These are phyloP conservation scores for Aegle marmelos DNA, from an alignment of 345 rosid genomes.

Conservation along the genomic window DNA sequence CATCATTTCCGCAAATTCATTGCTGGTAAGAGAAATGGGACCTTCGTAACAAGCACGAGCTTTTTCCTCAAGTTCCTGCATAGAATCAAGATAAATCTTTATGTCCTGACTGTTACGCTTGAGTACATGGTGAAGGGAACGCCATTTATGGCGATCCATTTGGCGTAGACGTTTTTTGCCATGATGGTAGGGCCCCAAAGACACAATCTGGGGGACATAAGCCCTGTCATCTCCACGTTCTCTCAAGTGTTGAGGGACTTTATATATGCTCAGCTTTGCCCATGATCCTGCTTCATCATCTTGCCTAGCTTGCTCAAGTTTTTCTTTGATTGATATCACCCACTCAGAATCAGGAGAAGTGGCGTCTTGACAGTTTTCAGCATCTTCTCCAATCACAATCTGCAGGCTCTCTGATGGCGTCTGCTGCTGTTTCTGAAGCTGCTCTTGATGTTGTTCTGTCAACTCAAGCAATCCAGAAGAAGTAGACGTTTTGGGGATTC, in stretches of 20 bases:
- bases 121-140: slow-evolving; percentile 59
- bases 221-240: slow-evolving; percentile 80
- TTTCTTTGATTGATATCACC: slow-evolving; percentile 62
- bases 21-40: slow-evolving; percentile 46
- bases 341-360: slow-evolving; percentile 50
- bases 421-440: slow-evolving; percentile 25
- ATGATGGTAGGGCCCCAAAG: slow-evolving; percentile 83
- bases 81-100: slow-evolving; percentile 49
- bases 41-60: slow-evolving; percentile 76
- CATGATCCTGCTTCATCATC: slow-evolving; percentile 59
- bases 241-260: slow-evolving; percentile 52
- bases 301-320: slow-evolving; percentile 56
- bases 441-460: slow-evolving; percentile 20
- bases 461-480: slow-evolving; percentile 19
- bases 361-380: slow-evolving; percentile 24
- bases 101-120: slow-evolving; percentile 58
- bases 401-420: slow-evolving; percentile 25
- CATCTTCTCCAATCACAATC: slow-evolving; percentile 22
- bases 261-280: slow-evolving; percentile 58
- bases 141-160: slow-evolving; percentile 88
- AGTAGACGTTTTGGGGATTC: slow-evolving; percentile 24
- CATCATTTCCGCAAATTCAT: slow-evolving; percentile 79
- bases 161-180: slow-evolving; percentile 62
- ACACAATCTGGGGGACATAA: slow-evolving; percentile 70
- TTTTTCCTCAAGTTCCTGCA: slow-evolving; percentile 65